phyloP scores from a whole-genome alignment of 306 rosid species.

The Lablab purpureus region DNA sequence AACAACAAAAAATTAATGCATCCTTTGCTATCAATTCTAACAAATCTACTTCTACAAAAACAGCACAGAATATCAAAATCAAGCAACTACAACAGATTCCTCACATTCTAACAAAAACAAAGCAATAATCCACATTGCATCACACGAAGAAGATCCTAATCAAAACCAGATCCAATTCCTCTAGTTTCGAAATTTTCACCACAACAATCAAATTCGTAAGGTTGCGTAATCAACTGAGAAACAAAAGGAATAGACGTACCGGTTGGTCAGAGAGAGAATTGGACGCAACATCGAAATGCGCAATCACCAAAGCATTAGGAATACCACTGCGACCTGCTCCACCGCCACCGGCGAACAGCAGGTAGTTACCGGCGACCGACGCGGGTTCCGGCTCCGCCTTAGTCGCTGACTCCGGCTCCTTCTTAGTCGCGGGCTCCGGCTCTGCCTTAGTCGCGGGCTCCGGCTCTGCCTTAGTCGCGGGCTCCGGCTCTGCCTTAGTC shows the following conservation, averaged over 20 bases:
- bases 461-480: background rate
- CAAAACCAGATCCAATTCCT: conserved; percentile 43
- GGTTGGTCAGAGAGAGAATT: conserved; percentile 70
- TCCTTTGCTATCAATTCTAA: background rate
- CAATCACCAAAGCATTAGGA: conserved; percentile 70
- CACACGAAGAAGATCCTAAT: conserved; percentile 27
- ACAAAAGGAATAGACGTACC: conserved; percentile 49
- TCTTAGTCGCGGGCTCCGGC: background rate
- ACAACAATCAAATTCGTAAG: conserved; percentile 21
- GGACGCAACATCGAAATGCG: conserved; percentile 63
- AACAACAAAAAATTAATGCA: background rate
- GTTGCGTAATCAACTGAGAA: background rate
- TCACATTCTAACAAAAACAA: conserved; percentile 3
- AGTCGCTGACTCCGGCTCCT: background rate
- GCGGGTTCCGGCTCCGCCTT: background rate
- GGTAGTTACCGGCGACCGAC: conserved; percentile 42
- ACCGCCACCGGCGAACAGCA: conserved; percentile 86
- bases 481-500: background rate
- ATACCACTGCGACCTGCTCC: conserved; percentile 91
- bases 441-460: background rate
- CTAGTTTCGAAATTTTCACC: background rate
- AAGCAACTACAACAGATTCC: conserved; percentile 21
- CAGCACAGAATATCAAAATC: conserved; percentile 6
- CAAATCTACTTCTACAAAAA: conserved; percentile 13
- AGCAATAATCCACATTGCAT: background rate